Base-by-base conservation (phyloP, 2,329 filamentous ascomycete genomes). In the Fusarium anthophilum region DNA sequence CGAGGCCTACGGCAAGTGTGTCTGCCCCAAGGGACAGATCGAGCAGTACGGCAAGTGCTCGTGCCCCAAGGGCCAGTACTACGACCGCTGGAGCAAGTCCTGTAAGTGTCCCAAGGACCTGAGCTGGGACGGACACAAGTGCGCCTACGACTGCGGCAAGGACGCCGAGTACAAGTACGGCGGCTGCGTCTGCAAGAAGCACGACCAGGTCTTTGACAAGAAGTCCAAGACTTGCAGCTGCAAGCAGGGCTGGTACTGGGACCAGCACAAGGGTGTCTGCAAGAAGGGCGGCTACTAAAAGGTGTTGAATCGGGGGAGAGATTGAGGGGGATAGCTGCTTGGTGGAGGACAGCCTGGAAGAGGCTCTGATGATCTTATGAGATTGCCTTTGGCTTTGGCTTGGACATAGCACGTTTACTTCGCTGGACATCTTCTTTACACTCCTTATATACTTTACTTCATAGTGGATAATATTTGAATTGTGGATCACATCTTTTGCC, bases 111-210 rank as follows among this genome's bases (percentile, higher is more conserved):
- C 72, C 50, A 75, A 75, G 64, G 72, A 60, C 26, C 22, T 62
- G 57, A 75, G 13, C 57, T 76, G 73, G 66, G 26, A 76, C 56
- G 67, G 67, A 41, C 24, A 61, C 37, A 44, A 71, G 62, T 76
- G 74, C 70, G 24, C 57, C 37, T 56, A 60, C 14, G 61, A 76
- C 69, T 76, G 74, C 24, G 74, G 74, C 15, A 47, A 53, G 24
- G 59, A 76, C 18, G 74, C 74, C 13, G 60, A 75, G 30, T 76
- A 66, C 57, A 76, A 68, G 61, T 57, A 68, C 39, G 70, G 63
- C n/a, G 59, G 26, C n/a, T 76, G 74, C 18, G 70, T 76, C 45
- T 76, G 74, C 60, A 75, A 67, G 58, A 77, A 67, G 62, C 41
- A 65, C 30, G 65, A 60, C 63, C 67, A 72, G 51, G 57, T 70